These are phyloP conservation scores for Oryza glumipatula DNA, from an alignment of 176 grass and related monocot species.

Conservation along the genomic window DNA sequence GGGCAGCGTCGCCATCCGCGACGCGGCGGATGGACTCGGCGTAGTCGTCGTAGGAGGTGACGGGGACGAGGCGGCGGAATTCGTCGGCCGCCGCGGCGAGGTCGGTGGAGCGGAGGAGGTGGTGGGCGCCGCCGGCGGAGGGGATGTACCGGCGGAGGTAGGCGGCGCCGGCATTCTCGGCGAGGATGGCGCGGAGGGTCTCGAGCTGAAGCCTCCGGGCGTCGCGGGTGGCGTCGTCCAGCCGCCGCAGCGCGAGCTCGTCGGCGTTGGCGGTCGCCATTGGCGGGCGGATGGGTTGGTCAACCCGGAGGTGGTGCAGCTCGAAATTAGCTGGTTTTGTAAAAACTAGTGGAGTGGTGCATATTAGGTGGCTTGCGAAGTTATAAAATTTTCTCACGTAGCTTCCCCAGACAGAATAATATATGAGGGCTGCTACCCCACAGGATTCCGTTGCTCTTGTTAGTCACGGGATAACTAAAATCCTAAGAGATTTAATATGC, in stretches of 20 bases:
- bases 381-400: too few species aligned
- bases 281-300: background rate
- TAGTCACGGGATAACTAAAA: too few species aligned
- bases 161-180: constrained; percentile 10
- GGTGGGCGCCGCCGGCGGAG: too few species aligned
- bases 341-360: too few species aligned
- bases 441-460: too few species aligned
- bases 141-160: constrained; percentile 35
- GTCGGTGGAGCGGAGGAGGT: background rate
- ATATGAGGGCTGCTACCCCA: too few species aligned
- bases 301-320: too few species aligned
- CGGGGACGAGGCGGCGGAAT: constrained; percentile 36
- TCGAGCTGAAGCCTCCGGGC: constrained; percentile 29
- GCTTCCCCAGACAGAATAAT: too few species aligned
- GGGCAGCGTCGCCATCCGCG: constrained; percentile 18
- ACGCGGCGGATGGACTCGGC: constrained; percentile 29
- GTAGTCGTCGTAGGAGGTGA: constrained; percentile 44
- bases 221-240: constrained; percentile 39
- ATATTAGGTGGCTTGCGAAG: too few species aligned
- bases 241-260: background rate
- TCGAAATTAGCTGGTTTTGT: too few species aligned
- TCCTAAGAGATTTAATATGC: too few species aligned
- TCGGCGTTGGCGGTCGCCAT: background rate
- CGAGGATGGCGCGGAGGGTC: constrained; percentile 40
- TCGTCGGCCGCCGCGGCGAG: background rate